Evolutionary conservation across 129 eudicot species (phyloP), one percentile per base, ranked within the genome.

Genomic region (Solidago caesia): DNA sequence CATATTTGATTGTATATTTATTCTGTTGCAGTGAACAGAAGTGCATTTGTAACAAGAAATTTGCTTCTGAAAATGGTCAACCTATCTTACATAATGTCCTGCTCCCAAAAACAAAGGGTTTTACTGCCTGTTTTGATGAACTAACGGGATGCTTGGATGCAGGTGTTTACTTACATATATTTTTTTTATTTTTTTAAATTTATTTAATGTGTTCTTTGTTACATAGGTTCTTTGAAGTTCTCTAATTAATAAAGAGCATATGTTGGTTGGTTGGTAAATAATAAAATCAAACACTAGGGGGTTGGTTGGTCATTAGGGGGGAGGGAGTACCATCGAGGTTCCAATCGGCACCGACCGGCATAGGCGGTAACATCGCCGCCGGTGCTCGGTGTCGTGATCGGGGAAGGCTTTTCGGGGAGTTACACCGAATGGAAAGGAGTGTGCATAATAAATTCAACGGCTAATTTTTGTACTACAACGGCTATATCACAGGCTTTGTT

Each of bases 41-140:
- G 83, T 80, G 98, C 81, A 58, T 74, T 39, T 87, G 88, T 26
- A 86, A 91, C 85, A 92, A 93, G 79, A 86, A 87, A 73, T 85
- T 78, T 82, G 98, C 98, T 29, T 80, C 90, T 77, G 97, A 92
- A 82, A 76, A 89, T 3, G 94, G 91, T 59, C 82, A 87, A 29
- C 97, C 96, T 70, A 56, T 92, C 57, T 56, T 92, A 79, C 91
- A 89, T 72, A 80, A 89, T 75, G 98, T 89, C 70, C 80, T 92
- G 47, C 92, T 92, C 75, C 96, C 96, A 2, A 92, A 90, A 76
- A 82, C 95, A 72, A 92, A 92, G 79, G 98, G 97, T 15, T 90
- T 93, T 75, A 85, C 76, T 74, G 88, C 96, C 55, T 93, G 96
- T 64, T 26, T 93, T 66, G 89, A 85, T 61, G 87, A 80, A 56